A percentile compares a stretch with the other conserved stretches of the same genome.
Conservation (phyloP, 2,329 filamentous ascomycete genomes). For the Fusarium tuaranense region DNA sequence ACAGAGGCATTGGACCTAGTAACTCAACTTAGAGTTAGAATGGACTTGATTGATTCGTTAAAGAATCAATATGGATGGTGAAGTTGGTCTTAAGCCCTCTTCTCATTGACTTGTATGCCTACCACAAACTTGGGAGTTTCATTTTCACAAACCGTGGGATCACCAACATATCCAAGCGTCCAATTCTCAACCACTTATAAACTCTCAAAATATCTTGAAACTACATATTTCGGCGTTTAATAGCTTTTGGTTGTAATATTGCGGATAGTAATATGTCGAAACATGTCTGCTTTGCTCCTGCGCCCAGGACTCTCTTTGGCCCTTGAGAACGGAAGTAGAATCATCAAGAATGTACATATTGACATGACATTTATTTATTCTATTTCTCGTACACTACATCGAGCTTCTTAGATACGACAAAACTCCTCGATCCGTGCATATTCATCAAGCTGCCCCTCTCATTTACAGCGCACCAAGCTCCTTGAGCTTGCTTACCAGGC, state of each 20-base stretch:
- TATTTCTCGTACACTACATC: not conserved
- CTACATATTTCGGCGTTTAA: not conserved
- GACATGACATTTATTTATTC: not conserved
- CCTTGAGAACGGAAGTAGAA: not conserved
- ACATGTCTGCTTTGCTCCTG: not conserved
- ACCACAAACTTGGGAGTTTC: not conserved
- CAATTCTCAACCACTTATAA: not conserved
- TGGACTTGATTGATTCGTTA: not conserved
- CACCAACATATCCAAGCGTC: not conserved
- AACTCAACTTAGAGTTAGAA: not conserved
- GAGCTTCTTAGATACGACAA: not conserved
- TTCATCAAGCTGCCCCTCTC: slow-evolving; percentile 10
- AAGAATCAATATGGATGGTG: not conserved
- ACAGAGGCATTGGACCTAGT: not conserved
- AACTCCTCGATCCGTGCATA: not conserved
- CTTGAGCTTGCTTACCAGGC: slow-evolving; percentile 93
- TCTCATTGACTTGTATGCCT: not conserved
- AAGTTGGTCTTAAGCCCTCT: not conserved
- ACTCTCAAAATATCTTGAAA: not conserved
- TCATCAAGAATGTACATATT: not conserved
- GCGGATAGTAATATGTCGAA: not conserved
- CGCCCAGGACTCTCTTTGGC: not conserved
- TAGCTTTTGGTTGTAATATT: not conserved
- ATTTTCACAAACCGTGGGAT: not conserved
- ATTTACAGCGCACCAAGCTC: slow-evolving; percentile 88